A percentile compares a stretch with the other conserved stretches of the same genome.
These are phyloP conservation scores for Rhizophagus clarus DNA, from an alignment of 192 early-diverging fungal species.

Conservation along the genomic window DNA sequence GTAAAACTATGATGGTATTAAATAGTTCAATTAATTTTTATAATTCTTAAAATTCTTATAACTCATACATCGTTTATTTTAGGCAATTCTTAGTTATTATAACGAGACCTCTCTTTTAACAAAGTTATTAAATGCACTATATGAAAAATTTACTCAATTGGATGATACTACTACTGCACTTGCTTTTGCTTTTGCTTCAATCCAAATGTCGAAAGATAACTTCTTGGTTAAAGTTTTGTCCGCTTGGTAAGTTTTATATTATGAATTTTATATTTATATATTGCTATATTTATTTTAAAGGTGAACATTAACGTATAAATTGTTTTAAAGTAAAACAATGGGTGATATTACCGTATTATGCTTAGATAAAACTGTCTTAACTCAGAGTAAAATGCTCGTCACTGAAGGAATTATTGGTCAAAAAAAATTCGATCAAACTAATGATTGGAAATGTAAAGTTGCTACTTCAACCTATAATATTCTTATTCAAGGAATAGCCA, in stretches of 20 bases:
- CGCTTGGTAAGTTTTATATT: neutral
- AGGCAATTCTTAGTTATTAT: too few relatives aligned
- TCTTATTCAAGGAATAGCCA: too few relatives aligned
- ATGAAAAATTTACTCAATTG: too few relatives aligned
- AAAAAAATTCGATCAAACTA: too few relatives aligned
- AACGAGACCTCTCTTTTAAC: too few relatives aligned
- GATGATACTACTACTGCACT: too few relatives aligned
- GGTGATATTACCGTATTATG: constrained; percentile 97
- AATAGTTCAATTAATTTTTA: constrained; percentile 84
- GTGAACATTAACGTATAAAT: too few relatives aligned
- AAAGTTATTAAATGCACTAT: too few relatives aligned
- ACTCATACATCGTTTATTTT: constrained; percentile 17
- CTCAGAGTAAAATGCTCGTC: constrained; percentile 96
- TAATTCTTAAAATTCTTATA: constrained; percentile 73
- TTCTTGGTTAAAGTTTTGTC: too few relatives aligned
- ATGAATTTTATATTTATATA: constrained; percentile 86
- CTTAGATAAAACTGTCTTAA: constrained; percentile 98
- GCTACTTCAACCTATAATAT: constrained; percentile 33
- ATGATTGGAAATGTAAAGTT: constrained; percentile 41
- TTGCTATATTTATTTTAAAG: constrained; percentile 79
- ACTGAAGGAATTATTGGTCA: constrained; percentile 81
- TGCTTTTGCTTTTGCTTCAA: too few relatives aligned
- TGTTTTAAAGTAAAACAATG: constrained; percentile 99
- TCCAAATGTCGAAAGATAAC: too few relatives aligned
- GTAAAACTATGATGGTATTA: constrained; percentile 54